phyloP scores from a whole-genome alignment of 1,284 basidiomycete species.

The Melampsora larici-populina region DNA sequence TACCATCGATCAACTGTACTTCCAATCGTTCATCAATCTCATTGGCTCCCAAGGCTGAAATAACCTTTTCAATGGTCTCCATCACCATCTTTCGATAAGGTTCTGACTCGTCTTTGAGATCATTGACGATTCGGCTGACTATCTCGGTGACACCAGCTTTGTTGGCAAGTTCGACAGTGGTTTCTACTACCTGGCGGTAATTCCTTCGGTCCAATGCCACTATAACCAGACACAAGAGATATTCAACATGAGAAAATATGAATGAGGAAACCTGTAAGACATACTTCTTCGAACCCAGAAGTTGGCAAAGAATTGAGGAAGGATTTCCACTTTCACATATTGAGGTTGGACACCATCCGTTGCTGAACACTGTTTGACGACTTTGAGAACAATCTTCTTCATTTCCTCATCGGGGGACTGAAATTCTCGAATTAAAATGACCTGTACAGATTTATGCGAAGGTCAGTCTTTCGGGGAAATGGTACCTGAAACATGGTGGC shows the following conservation, averaged over 20 bases:
- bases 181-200: conserved; percentile 95
- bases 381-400: conserved; percentile 99
- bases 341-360: conserved; percentile 91
- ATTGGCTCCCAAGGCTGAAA: conserved; percentile 84
- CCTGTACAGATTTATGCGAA: conserved; percentile 63
- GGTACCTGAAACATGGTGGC: neutral
- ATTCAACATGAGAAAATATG: neutral
- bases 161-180: conserved; percentile 93
- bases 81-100: conserved; percentile 99
- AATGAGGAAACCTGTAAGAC: neutral
- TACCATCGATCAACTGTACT: conserved; percentile 89
- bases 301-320: conserved; percentile 99
- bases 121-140: conserved; percentile 89
- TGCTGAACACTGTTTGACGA: conserved; percentile 96
- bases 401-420: conserved; percentile 99
- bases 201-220: conserved; percentile 90
- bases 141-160: conserved; percentile 96
- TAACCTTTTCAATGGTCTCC: conserved; percentile 98
- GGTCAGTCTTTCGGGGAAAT: neutral
- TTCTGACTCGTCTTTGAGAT: conserved; percentile 76
- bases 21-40: conserved; percentile 96
- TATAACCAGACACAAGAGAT: conserved; percentile 61
- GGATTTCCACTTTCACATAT: conserved; percentile 93
- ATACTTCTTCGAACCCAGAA: conserved; percentile 68
- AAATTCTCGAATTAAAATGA: conserved; percentile 98